phyloP scores from a whole-genome alignment of 805 yeast genomes.

The Candida bentonensis region DNA sequence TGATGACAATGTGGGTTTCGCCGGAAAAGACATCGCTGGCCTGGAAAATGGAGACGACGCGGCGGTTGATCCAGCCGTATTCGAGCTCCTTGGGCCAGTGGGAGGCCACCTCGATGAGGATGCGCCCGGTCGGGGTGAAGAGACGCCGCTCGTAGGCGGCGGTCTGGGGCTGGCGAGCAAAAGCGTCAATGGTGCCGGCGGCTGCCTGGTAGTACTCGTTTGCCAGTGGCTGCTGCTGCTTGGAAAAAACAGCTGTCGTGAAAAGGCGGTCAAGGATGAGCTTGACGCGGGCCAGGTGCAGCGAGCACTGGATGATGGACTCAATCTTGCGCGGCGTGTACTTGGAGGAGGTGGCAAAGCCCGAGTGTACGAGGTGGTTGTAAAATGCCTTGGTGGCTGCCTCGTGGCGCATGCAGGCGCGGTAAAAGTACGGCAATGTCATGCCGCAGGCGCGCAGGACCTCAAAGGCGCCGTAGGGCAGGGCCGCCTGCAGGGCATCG shows the following conservation, averaged over 20 bases:
- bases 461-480: slow-evolving; percentile 59
- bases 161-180: slow-evolving; percentile 39
- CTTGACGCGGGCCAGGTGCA: slow-evolving; percentile 59
- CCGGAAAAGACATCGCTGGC: slow-evolving; percentile 23
- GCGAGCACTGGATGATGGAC: slow-evolving; percentile 49
- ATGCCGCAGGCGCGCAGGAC: slow-evolving; percentile 66
- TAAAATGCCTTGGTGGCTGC: slow-evolving; percentile 67
- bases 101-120: slow-evolving; percentile 68
- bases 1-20: slow-evolving; percentile 41
- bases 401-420: slow-evolving; percentile 87
- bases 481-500: slow-evolving; percentile 57
- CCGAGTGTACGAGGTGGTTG: slow-evolving; percentile 8
- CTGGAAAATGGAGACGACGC: slow-evolving; percentile 67
- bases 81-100: slow-evolving; percentile 83
- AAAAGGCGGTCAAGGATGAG: slow-evolving; percentile 51
- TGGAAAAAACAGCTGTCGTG: slow-evolving; percentile 33
- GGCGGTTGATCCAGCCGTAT: slow-evolving; percentile 75
- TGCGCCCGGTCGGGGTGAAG: slow-evolving; percentile 84
- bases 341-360: slow-evolving; percentile 4
- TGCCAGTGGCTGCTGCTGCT: slow-evolving; percentile 17
- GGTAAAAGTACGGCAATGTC: slow-evolving; percentile 79
- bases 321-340: slow-evolving; percentile 39
- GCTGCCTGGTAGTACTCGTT: slow-evolving; percentile 37
- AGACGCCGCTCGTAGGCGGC: slow-evolving; percentile 43
- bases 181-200: slow-evolving; percentile 60